Conservation (phyloP, 345 rosid species). For the Brassica incana region DNA sequence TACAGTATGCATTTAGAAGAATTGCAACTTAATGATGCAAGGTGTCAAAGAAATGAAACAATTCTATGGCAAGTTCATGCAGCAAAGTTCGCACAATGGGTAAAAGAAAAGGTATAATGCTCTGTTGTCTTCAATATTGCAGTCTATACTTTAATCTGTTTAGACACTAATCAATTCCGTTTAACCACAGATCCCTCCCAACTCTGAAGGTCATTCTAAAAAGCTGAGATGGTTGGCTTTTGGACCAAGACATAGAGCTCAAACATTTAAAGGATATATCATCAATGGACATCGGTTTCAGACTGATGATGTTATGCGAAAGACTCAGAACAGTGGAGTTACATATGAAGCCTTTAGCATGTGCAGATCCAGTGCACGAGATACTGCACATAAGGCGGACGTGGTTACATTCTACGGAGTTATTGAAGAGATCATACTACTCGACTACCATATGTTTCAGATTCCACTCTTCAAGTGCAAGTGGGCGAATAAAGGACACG, state of each 20-base stretch:
- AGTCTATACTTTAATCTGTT: too few relatives aligned
- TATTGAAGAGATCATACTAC: not conserved
- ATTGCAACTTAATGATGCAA: not conserved
- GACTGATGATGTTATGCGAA: not conserved
- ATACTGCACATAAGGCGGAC: not conserved
- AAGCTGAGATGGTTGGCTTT: not conserved
- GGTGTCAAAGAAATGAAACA: not conserved
- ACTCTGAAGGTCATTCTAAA: not conserved
- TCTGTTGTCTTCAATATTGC: not conserved
- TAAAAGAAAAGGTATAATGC: not conserved
- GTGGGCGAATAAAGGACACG: not conserved
- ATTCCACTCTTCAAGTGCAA: not conserved
- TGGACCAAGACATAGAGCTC: not conserved
- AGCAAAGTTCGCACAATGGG: not conserved
- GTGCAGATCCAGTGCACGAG: not conserved
- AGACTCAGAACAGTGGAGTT: not conserved
- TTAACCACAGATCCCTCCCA: not conserved
- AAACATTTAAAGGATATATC: not conserved
- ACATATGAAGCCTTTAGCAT: not conserved
- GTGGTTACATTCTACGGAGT: not conserved
- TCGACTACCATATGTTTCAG: not conserved
- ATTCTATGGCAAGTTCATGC: not conserved
- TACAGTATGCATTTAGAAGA: not conserved
- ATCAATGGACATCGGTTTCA: not conserved
- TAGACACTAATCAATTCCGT: too few relatives aligned